A percentile compares a stretch with the other conserved stretches of the same genome.
These are phyloP conservation scores for Graphilbum fragrans DNA, from an alignment of 2,329 filamentous ascomycete genomes.

Conservation along the genomic window DNA sequence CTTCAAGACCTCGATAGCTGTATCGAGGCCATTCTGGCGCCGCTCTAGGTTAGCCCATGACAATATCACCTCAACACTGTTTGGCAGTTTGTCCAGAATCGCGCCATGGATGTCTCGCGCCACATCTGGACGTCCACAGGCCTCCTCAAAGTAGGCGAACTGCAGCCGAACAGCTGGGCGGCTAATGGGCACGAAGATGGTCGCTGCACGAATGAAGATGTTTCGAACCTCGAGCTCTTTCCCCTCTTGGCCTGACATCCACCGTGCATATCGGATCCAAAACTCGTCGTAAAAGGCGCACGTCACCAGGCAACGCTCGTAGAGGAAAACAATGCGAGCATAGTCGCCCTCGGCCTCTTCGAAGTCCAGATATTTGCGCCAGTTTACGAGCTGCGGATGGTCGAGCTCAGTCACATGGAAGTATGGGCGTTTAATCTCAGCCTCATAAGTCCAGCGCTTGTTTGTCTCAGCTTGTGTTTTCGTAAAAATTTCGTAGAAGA, in stretches of 20 bases:
- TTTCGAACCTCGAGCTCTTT: slow-evolving; percentile 86
- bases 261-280: slow-evolving; percentile 92
- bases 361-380: slow-evolving; percentile 94
- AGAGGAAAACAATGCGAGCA: slow-evolving; percentile 65
- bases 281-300: slow-evolving; percentile 95
- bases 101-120: slow-evolving; percentile 77
- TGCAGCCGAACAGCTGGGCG: slow-evolving; percentile 74
- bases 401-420: slow-evolving; percentile 94
- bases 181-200: slow-evolving; percentile 76
- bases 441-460: slow-evolving; percentile 90
- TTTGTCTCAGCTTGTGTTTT: slow-evolving; percentile 77
- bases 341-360: slow-evolving; percentile 79
- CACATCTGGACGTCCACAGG: slow-evolving; percentile 60
- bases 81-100: slow-evolving; percentile 63
- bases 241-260: slow-evolving; percentile 71
- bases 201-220: slow-evolving; percentile 81
- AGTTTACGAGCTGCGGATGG: slow-evolving; percentile 72
- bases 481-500: slow-evolving; percentile 71
- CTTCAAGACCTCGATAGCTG: slow-evolving; percentile 74
- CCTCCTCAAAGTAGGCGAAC: slow-evolving; percentile 92
- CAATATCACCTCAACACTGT: slow-evolving; percentile 76
- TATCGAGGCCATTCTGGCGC: slow-evolving; percentile 70
- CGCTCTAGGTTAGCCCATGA: slow-evolving; percentile 80
- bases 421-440: slow-evolving; percentile 89
- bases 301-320: slow-evolving; percentile 86